Evolutionary conservation across 371 early-diverging fungal species (phyloP), one percentile per base, ranked within the genome.

Genomic region (Mucor mucedo): DNA sequence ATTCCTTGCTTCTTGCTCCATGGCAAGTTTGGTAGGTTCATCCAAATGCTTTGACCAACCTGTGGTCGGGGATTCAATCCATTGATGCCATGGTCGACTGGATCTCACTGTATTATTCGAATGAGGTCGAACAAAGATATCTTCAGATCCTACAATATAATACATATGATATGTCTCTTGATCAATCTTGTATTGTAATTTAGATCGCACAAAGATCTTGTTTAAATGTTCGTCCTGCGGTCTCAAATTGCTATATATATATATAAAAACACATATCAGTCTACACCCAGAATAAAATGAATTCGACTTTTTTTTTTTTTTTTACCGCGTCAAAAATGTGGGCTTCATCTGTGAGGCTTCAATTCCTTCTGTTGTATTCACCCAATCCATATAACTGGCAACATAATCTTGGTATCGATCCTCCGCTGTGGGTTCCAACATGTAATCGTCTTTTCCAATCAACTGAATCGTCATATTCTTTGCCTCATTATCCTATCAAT

Each of bases 321-420:
- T 63, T 78, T 82, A 82, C 68, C 92, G 84, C 55, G 81, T 83
- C 66, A 93, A 66, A 70, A 93, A 92, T 8, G 94, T 84, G 16
- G 77, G 70, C 60, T 82, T 82, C 74, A 78, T 76, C 29, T 70
- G 77, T 3, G 79, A 71, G 11, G 81, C 33, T 52, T 75, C 80
- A 27, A 91, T 86, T 2, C 91, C 92, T 65, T 91, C 90, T 2
- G 92, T 93, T 7, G 89, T 86, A 45, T 88, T 87, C 56, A 88
- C 77, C 82, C 82, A 79, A 55, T 87, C 77, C 75, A 95, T 93
- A 66, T 93, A 98, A 62, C 91, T 91, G 66, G 95, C 95, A 27
- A 97, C 93, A 61, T 97, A 98, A 66, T 93, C 85, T 27, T 93
- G 92, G 89, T 96, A 98, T 47, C 87, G 87, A 70, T 95, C 96